Evolutionary conservation across 78 protist species (phyloP).

Genomic region (Planoprotostelium fungivorum): DNA sequence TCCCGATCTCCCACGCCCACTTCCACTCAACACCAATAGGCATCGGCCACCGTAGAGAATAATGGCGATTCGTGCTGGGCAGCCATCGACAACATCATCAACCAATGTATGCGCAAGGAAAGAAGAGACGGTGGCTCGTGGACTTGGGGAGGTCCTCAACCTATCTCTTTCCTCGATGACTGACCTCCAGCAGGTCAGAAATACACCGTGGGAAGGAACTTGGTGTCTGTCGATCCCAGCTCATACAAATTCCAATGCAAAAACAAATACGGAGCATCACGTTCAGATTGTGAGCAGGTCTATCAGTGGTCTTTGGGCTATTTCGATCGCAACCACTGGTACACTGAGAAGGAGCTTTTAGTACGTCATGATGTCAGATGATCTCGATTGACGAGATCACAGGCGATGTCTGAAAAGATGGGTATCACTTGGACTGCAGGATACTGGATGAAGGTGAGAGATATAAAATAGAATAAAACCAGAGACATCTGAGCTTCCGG

Average conservation of each 20-base stretch:
- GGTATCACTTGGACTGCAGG: background rate
- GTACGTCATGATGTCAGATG: background rate
- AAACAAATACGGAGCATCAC: background rate
- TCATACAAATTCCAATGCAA: background rate
- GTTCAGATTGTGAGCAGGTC: background rate
- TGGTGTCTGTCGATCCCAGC: no score
- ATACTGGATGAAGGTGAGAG: background rate
- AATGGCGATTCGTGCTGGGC: no score
- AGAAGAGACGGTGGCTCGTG: no score
- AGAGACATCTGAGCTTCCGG: background rate
- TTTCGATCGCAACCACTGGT: background rate
- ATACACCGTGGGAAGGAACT: no score
- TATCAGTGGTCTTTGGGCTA: background rate
- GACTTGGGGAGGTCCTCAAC: no score
- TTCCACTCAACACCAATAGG: no score
- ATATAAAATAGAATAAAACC: background rate
- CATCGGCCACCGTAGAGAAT: no score
- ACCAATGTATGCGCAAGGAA: no score
- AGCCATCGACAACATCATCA: no score
- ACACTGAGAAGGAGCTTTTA: background rate
- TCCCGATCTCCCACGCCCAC: no score
- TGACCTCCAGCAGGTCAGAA: no score
- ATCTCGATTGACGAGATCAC: background rate
- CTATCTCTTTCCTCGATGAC: no score
- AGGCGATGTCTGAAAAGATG: background rate